Evolutionary conservation across 2,329 filamentous ascomycete genomes (phyloP).

Genomic region (Microsporum canis): DNA sequence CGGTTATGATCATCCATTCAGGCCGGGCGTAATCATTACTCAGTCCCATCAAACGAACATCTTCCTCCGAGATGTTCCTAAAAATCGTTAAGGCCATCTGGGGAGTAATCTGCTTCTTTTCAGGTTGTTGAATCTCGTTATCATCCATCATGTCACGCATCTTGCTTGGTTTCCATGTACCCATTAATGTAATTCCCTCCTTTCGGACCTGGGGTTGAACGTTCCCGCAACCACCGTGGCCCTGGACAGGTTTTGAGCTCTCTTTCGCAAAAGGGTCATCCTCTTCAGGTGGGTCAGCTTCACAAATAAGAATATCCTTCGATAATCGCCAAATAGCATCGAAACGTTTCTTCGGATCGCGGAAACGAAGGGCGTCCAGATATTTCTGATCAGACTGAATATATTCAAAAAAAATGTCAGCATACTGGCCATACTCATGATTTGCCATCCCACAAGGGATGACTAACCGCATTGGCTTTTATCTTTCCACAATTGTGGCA

Average conservation of each 20-base stretch:
- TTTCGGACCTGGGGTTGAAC: slow-evolving; percentile 77
- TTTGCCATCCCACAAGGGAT: slow-evolving; percentile 48
- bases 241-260: slow-evolving; percentile 39
- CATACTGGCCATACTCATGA: slow-evolving; percentile 38
- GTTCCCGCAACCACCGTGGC: slow-evolving; percentile 90
- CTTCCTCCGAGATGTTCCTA: slow-evolving; percentile 67
- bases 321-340: slow-evolving; percentile 84
- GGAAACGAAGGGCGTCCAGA: slow-evolving; percentile 64
- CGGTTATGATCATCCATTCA: slow-evolving; percentile 96
- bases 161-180: slow-evolving; percentile 59
- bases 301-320: slow-evolving; percentile 76
- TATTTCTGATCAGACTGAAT: slow-evolving; percentile 74
- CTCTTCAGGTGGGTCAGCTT: slow-evolving; percentile 59
- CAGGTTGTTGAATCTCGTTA: slow-evolving; percentile 51
- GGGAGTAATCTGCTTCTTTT: slow-evolving; percentile 72
- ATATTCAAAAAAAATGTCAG: slow-evolving; percentile 30
- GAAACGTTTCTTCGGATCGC: slow-evolving; percentile 91
- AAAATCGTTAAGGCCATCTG: slow-evolving; percentile 79
- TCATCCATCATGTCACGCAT: slow-evolving; percentile 59
- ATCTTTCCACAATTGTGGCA: slow-evolving; percentile 99
- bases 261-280: slow-evolving; percentile 60
- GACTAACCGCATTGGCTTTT: slow-evolving; percentile 94
- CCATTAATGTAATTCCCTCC: slow-evolving; percentile 72
- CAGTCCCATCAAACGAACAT: slow-evolving; percentile 76
- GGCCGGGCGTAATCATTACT: slow-evolving; percentile 92